These are phyloP conservation scores for Leccinum aurantiacum DNA, from an alignment of 768 basidiomycete species.

Conservation along the genomic window DNA sequence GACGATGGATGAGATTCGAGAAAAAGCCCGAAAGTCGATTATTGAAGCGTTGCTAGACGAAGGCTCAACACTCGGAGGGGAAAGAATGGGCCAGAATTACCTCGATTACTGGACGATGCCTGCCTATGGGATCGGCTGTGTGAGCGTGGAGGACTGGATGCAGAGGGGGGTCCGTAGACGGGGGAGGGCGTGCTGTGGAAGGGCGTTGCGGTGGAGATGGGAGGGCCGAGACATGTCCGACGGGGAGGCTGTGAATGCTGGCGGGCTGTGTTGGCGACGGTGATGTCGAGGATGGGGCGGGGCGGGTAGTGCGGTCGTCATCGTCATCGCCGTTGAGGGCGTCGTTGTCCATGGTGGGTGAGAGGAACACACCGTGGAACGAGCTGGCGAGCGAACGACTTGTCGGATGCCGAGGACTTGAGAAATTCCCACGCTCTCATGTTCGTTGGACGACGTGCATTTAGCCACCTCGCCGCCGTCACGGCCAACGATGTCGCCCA, in stretches of 20 bases:
- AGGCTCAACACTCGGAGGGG: constrained; percentile 8
- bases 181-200: constrained; percentile 34
- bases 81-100: constrained; percentile 36
- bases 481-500: constrained; percentile 60
- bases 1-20: constrained; percentile 72
- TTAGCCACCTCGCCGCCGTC: constrained; percentile 46
- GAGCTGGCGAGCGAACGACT: neutral
- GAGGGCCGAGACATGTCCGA: constrained; percentile 48
- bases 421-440: neutral
- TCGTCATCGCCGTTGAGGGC: neutral
- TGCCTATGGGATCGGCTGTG: constrained; percentile 28
- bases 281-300: neutral
- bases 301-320: neutral
- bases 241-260: constrained; percentile 62
- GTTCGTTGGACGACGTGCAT: constrained; percentile 10
- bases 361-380: neutral
- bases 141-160: neutral
- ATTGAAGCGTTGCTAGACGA: constrained; percentile 52
- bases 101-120: constrained; percentile 58
- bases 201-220: constrained; percentile 34
- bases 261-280: constrained; percentile 21
- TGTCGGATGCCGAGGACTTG: neutral
- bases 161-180: constrained; percentile 4
- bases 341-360: neutral
- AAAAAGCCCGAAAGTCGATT: constrained; percentile 87